Evolutionary conservation across 352 stramenopile genomes (phyloP), one percentile per base, ranked within the genome.

Genomic region (Phytophthora lateralis): DNA sequence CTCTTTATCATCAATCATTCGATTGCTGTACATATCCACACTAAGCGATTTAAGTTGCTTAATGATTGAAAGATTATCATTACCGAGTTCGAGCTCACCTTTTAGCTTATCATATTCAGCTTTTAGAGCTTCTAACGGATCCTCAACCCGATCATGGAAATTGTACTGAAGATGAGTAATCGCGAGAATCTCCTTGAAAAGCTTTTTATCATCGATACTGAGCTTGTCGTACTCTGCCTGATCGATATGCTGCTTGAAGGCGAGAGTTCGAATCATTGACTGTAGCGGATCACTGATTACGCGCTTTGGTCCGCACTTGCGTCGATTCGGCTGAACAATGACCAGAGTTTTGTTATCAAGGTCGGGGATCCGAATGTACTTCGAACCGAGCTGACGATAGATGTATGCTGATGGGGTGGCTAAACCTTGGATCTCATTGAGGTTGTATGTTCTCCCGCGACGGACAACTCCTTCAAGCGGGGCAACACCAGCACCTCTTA

Each of bases 11-110:
- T 7, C 29, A 55, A 69, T 69, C 7, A 69, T n/a, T 30, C n/a
- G 17, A 41, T 69, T 69, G 14, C 10, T 18, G 42, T 63, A 68
- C 60, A 69, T 69, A 69, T 69, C 60, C 14, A 61, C 47, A 14
- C 14, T 35, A 5, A 69, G 27, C 0, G 24, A 20, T 21, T 63
- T 63, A 0, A 69, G n/a, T 38, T 69, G 60, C 29, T 37, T 55
- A 6, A 51, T 39, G 8, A 65, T 64, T 15, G 27, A 46, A 2
- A 30, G 56, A 41, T 58, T 64, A 8, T 49, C 8, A 42, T 64
- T 58, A 12, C 56, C 56, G 3, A 64, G 12, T 6, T 37, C 21
- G 0, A 64, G 7, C 6, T 64, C 47, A 4, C 56, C 56, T 42
- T 58, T 58, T 1, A 58, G 38, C 39, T 64, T 58, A 17, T 58